Base-by-base conservation (phyloP, 768 basidiomycete species). In the Mycena vulgaris region DNA sequence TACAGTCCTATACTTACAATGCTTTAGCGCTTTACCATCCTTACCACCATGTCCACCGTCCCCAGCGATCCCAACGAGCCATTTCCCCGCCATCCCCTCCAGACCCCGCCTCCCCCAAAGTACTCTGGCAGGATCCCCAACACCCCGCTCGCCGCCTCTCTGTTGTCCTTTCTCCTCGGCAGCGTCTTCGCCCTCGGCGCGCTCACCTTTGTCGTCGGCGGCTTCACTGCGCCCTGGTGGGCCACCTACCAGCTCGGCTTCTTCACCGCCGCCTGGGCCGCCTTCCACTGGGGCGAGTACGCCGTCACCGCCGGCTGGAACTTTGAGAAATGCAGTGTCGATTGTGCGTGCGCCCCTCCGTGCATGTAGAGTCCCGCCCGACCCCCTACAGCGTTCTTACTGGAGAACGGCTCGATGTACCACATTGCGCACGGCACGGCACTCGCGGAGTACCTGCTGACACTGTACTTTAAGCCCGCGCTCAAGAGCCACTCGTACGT, bases 301-400 rank as follows among this genome's bases (percentile, higher is more conserved):
- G 93, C 93, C 40, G 95, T 97, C 5, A 98, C 98, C 9, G 97
- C 97, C 0, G 95, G 95, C 27, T 99, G 95, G 93, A 99, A 99
- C 80, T 83, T 92, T 45, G 92, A 93, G 60, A 98, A 97, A 82
- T 93, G 96, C 77, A 95, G 91, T 68, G 89, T 98, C 10, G 95
- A 96, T 77, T 98, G 98, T 97, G 78, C 85, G 95, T 87, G 17
- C 51, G 35, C 47, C 55, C 56, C 37, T 31, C 23, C 63, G 40
- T 37, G 37, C 4, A n/a, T n/a, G 48, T 58, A 25, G 39, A 49
- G 8, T 65, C 37, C 40, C 51, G 35, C 27, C 63, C 71, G 16
- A 74, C 1, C 2, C 68, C 56, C 40, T 28, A 6, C 37, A 99
- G 98, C 98, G 0, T 99, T 95, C 80, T 87, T 99, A 6, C 86